A percentile compares a stretch with the other conserved stretches of the same genome.
Evolutionary conservation across 1,139 yeast species (phyloP).

Genomic region (Diutina ranongensis): DNA sequence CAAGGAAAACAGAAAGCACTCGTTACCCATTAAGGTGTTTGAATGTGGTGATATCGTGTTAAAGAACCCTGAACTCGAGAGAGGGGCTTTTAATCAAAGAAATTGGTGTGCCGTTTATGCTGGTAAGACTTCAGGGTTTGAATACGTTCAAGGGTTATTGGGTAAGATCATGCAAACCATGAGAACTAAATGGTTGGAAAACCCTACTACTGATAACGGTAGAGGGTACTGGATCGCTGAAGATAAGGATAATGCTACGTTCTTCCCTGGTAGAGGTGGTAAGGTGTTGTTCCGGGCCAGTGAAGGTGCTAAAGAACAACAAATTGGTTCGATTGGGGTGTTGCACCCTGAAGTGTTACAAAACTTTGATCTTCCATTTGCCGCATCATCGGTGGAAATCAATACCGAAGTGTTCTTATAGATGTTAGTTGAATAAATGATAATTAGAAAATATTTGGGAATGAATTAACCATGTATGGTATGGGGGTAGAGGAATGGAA

Average conservation of each 20-base stretch:
- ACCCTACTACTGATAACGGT: constrained; percentile 33
- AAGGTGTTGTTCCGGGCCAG: constrained; percentile 60
- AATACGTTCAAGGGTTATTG: constrained; percentile 83
- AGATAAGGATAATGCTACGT: constrained; percentile 56
- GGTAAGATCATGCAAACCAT: constrained; percentile 95
- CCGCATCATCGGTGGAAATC: constrained; percentile 83
- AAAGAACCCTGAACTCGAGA: constrained; percentile 69
- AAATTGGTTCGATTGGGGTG: constrained; percentile 83
- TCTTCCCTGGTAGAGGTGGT: constrained; percentile 98
- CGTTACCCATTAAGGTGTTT: constrained; percentile 88
- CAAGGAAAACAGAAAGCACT: constrained; percentile 91
- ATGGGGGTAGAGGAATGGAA: no score
- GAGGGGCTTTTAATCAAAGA: constrained; percentile 87
- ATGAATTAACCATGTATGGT: no score
- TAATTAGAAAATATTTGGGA: no score
- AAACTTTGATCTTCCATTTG: constrained; percentile 84
- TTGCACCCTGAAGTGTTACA: constrained; percentile 90
- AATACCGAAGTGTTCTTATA: constrained; percentile 77
- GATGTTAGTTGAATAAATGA: no score
- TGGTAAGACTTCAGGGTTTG: constrained; percentile 93
- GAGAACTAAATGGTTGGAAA: constrained; percentile 75
- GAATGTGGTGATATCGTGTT: constrained; percentile 93
- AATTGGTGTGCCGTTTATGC: constrained; percentile 92
- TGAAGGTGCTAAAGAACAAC: constrained; percentile 42
- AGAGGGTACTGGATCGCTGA: constrained; percentile 86